A percentile compares a stretch with the other conserved stretches of the same genome.
Conservation (phyloP, 1,284 basidiomycete genomes). For the Schizopora paradoxa region DNA sequence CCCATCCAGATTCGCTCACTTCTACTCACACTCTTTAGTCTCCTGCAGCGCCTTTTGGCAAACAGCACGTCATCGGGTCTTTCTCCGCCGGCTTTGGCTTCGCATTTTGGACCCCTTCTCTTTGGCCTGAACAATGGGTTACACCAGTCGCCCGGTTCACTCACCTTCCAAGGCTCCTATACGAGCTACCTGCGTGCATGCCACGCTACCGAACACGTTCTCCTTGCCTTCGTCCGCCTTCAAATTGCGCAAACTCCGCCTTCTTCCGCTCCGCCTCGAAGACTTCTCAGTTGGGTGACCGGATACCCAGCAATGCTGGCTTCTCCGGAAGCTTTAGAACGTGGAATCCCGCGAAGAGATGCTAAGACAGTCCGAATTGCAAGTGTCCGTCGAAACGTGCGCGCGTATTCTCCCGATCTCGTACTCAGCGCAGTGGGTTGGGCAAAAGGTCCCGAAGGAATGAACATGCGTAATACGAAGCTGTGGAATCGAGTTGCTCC, state of each 20-base stretch:
- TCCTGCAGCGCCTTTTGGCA: conserved; percentile 75
- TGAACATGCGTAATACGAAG: conserved; percentile 32
- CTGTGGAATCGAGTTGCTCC: conserved; percentile 71
- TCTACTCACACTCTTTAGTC: conserved; percentile 61
- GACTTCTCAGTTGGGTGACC: conserved; percentile 81
- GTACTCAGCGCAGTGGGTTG: conserved; percentile 69
- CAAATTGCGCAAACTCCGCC: conserved; percentile 55
- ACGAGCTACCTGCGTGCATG: conserved; percentile 74
- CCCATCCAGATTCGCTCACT: conserved; percentile 52
- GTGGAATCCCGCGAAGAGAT: conserved; percentile 65
- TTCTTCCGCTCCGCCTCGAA: conserved; percentile 63
- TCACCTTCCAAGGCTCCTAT: conserved; percentile 69
- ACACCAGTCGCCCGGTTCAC: conserved; percentile 34
- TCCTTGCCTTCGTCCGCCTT: conserved; percentile 80
- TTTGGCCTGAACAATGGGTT: conserved; percentile 74
- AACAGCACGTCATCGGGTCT: conserved; percentile 77
- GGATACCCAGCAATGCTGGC: conserved; percentile 74
- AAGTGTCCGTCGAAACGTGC: conserved; percentile 69
- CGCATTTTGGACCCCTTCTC: conserved; percentile 83
- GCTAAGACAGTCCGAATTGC: conserved; percentile 68
- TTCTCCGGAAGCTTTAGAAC: conserved; percentile 21
- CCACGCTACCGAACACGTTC: conserved; percentile 82
- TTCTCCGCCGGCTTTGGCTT: conserved; percentile 77
- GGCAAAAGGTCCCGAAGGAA: conserved; percentile 40
- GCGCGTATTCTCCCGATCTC: conserved; percentile 78